A percentile compares a stretch with the other conserved stretches of the same genome.
Evolutionary conservation across 768 basidiomycete genomes (phyloP).

Genomic region (Calocera viscosa): DNA sequence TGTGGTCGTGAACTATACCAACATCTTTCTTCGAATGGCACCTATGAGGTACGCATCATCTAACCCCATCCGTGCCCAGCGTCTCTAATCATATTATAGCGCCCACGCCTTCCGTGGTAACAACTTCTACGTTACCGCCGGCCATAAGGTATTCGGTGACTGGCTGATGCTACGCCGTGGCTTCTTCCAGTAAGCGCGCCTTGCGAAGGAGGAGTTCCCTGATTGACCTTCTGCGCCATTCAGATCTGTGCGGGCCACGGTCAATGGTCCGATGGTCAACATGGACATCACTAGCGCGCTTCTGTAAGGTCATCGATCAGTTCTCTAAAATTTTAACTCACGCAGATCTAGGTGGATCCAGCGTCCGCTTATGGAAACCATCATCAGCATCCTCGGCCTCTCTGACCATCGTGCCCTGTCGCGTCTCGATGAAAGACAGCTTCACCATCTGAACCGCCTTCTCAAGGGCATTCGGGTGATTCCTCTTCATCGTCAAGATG

Average conservation of each 20-base stretch:
- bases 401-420: neutral
- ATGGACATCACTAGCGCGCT: neutral
- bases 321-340: too few relatives aligned
- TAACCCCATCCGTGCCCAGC: neutral
- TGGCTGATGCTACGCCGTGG: neutral
- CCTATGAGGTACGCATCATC: neutral
- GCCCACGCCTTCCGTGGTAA: neutral
- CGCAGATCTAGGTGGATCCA: neutral
- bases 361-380: neutral
- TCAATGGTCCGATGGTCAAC: neutral
- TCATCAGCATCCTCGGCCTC: neutral
- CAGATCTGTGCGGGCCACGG: neutral
- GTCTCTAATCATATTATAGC: neutral
- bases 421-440: neutral
- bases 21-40: neutral
- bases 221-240: neutral
- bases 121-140: neutral
- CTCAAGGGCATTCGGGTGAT: neutral
- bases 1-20: neutral
- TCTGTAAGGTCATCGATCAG: neutral
- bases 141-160: neutral
- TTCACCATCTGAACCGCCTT: neutral
- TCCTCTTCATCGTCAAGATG: neutral
- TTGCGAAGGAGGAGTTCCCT: neutral
- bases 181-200: neutral